These are phyloP conservation scores for Pseudopithomyces maydicus DNA, from an alignment of 2,329 filamentous ascomycete species.

Conservation along the genomic window DNA sequence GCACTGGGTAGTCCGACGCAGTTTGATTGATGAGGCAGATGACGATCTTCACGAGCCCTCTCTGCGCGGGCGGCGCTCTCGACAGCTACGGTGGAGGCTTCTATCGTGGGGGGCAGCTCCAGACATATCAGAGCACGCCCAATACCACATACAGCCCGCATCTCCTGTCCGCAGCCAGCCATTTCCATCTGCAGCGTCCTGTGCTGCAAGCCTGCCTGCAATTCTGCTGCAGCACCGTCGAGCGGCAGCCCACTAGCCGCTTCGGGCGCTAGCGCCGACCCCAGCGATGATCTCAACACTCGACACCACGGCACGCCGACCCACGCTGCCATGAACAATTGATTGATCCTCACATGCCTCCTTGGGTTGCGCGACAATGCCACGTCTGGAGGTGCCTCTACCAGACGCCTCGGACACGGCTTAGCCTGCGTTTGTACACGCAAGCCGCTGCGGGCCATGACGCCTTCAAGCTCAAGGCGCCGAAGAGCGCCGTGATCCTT, in stretches of 20 bases:
- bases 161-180: too few species aligned
- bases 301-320: not conserved
- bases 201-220: too few species aligned
- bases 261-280: too few species aligned
- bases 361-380: constrained; percentile 34
- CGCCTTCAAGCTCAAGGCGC: not conserved
- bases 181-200: too few species aligned
- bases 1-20: constrained; percentile 5
- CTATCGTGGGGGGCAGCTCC: too few species aligned
- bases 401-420: not conserved
- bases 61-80: too few species aligned
- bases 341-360: constrained; percentile 35
- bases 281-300: constrained; percentile 3
- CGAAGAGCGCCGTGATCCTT: constrained; percentile 34
- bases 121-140: too few species aligned
- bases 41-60: not conserved
- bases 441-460: constrained; percentile 4
- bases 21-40: not conserved
- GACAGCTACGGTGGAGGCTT: too few species aligned
- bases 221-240: too few species aligned
- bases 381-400: constrained; percentile 23
- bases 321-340: constrained; percentile 26
- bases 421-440: constrained; percentile 16
- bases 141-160: too few species aligned
- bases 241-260: too few species aligned